Conservation (phyloP, 805 yeast genomes). For the Pichia nanzhaoensis region DNA sequence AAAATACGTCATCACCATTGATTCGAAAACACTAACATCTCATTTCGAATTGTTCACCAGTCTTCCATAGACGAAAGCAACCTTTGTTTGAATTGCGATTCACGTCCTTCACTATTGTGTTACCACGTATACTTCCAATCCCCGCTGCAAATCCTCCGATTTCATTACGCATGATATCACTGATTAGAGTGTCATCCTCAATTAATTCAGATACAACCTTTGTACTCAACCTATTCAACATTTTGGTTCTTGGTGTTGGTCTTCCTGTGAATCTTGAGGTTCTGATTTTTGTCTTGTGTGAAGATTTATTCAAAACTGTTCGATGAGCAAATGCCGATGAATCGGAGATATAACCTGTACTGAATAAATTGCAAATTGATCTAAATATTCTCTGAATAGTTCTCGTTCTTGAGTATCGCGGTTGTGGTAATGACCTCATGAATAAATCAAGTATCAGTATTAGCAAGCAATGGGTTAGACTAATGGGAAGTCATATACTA, state of each 20-base stretch:
- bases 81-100: not conserved
- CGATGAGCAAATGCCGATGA: constrained; percentile 26
- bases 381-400: constrained; percentile 29
- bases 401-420: constrained; percentile 30
- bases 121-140: not conserved
- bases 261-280: constrained; percentile 27
- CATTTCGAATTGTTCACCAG: constrained; percentile 6
- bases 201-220: constrained; percentile 22
- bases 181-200: constrained; percentile 14
- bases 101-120: constrained; percentile 6
- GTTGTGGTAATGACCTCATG: constrained; percentile 34
- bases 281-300: constrained; percentile 26
- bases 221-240: constrained; percentile 19
- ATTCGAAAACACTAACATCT: not conserved
- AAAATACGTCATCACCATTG: too few species aligned
- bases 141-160: constrained; percentile 3
- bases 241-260: constrained; percentile 26
- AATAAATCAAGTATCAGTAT: not conserved
- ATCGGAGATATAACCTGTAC: constrained; percentile 32
- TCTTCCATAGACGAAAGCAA: constrained; percentile 7
- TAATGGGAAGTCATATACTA: not conserved
- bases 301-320: constrained; percentile 18
- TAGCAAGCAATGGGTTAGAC: too few species aligned
- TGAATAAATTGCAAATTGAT: constrained; percentile 25
- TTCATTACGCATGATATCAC: constrained; percentile 12